Base-by-base conservation (phyloP, 371 early-diverging fungal species). In the Fennellomyces sp. region DNA sequence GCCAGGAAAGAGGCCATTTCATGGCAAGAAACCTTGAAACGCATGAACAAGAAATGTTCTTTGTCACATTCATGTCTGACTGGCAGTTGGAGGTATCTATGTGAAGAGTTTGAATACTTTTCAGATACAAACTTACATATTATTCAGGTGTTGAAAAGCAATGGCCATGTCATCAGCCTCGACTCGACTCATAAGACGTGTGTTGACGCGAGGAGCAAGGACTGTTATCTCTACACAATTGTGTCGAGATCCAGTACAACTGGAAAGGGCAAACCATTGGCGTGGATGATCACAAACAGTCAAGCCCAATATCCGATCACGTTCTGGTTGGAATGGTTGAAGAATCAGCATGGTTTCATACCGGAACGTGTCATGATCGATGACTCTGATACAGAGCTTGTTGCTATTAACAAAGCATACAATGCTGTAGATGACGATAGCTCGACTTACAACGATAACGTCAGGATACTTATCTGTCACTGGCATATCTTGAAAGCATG, bases 401-500 rank as follows among this genome's bases (percentile, higher is more conserved):
- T 2, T 2, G 57, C 57, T 12, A 57, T 57, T 45, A 23, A 29
- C 19, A 30, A 27, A 3, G 28, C 47, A 27, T 57, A 42, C 29
- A 26, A 38, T n/a, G 13, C 6, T 10, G 30, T 19, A 6, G 19
- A n/a, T 28, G 13, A 21, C 2, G 38, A 35, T n/a, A 30, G 25
- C 28, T 36, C 36, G n/a, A 36, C 36, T 11, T 36, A 36, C 36
- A 8, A 11, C 11, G 10, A 8, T 11, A 36, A 36, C n/a, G 36
- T 36, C 10, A 11, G 36, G 36, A 36, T 36, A 8, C n/a, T 36
- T 8, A 41, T 57, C 21, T 57, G 57, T 19, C 25, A 42, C 8
- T 57, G 57, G 57, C 57, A 57, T 47, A 30, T 57, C 27, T 17
- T 42, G 8, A 41, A 38, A 13, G 47, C 42, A 5, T 57, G 57